Evolutionary conservation across 2,329 filamentous ascomycete species (phyloP).

Genomic region (Verruconis gallopava): DNA sequence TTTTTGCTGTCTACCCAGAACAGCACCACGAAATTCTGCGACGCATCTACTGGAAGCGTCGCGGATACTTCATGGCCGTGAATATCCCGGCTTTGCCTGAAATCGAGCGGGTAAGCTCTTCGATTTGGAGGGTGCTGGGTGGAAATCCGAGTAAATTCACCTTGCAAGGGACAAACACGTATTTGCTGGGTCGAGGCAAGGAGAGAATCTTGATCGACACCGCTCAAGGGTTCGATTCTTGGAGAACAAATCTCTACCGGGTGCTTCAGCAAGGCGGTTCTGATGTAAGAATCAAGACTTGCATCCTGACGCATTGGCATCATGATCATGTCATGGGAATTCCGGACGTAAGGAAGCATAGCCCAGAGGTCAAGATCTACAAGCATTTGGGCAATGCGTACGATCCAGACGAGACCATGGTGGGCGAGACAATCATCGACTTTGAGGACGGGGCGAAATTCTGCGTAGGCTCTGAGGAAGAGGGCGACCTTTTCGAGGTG

Average conservation of each 20-base stretch:
- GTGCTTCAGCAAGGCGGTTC: neutral
- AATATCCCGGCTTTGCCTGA: neutral
- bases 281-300: neutral
- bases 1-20: neutral
- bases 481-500: neutral
- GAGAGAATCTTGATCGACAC: neutral
- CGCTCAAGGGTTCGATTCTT: neutral
- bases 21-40: neutral
- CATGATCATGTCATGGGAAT: neutral
- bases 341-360: neutral
- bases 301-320: slow-evolving; percentile 1
- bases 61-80: neutral
- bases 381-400: neutral
- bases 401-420: neutral
- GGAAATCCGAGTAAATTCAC: neutral
- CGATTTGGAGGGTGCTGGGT: neutral
- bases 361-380: neutral
- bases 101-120: neutral
- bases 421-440: neutral
- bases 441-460: neutral
- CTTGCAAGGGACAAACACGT: slow-evolving; percentile 2
- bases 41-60: neutral
- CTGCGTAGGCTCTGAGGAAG: neutral
- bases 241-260: neutral
- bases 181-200: neutral